These are phyloP conservation scores for sorghum (Sorghum bicolor) DNA, from an alignment of 176 grass and related monocot species.

Conservation along the genomic window Sorghum_bicolor_NCBIv3 NC_012873.2:65623001-65623500, in stretches of 20 bases:
- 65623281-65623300: constrained; percentile 91
- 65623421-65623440: constrained; percentile 3
- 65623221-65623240: constrained; percentile 94
- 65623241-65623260: constrained; percentile 98
- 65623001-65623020: constrained; percentile 30
- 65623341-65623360: constrained; percentile 44
- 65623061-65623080: constrained; percentile 37
- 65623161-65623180: constrained; percentile 81
- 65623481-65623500: background rate
- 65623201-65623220: constrained; percentile 92
- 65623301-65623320: constrained; percentile 94
- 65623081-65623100: background rate
- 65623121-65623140: constrained; percentile 79
- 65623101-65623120: constrained; percentile 37
- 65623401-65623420: background rate
- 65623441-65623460: background rate
- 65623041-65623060: constrained; percentile 32
- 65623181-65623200: constrained; percentile 99
- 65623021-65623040: constrained; percentile 26
- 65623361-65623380: constrained; percentile 50
- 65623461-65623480: constrained; percentile 9
- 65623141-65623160: constrained; percentile 97
- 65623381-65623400: constrained; percentile 5
- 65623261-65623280: constrained; percentile 99
- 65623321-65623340: constrained; percentile 44